Conservation (phyloP, 345 rosid species). For the Reutealis trisperma region DNA sequence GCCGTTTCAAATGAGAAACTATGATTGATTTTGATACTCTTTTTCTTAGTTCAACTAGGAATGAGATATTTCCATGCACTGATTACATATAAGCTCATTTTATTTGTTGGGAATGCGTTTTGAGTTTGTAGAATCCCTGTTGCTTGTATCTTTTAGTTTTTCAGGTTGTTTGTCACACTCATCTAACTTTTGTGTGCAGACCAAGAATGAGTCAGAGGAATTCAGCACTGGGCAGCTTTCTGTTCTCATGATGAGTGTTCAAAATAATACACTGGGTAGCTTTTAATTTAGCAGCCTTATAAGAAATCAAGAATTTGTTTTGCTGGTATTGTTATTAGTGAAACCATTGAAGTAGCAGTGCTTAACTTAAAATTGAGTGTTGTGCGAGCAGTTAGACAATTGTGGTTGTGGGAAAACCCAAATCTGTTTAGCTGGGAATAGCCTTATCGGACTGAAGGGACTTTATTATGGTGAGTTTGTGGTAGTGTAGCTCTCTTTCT, state of each 20-base stretch:
- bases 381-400: neutral
- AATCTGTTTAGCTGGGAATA: slow-evolving; percentile 5
- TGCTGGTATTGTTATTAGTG: neutral
- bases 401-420: slow-evolving; percentile 7
- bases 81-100: neutral
- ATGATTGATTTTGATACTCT: no score
- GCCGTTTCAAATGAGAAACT: no score
- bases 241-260: slow-evolving; percentile 92
- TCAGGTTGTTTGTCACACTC: slow-evolving; percentile 3
- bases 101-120: neutral
- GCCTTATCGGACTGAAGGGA: neutral
- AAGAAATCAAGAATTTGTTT: neutral
- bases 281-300: neutral
- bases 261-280: slow-evolving; percentile 88
- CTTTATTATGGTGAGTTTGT: slow-evolving; percentile 8
- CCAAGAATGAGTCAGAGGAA: slow-evolving; percentile 88
- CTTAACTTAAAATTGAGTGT: neutral
- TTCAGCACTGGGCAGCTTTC: slow-evolving; percentile 93
- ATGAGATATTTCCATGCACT: neutral
- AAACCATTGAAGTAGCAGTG: neutral
- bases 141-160: neutral
- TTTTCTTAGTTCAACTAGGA: no score
- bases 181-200: neutral
- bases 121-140: neutral
- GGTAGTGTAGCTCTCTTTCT: slow-evolving; percentile 8